phyloP scores from a whole-genome alignment of 169 alveolate species.

The Plasmodium relictum region DNA sequence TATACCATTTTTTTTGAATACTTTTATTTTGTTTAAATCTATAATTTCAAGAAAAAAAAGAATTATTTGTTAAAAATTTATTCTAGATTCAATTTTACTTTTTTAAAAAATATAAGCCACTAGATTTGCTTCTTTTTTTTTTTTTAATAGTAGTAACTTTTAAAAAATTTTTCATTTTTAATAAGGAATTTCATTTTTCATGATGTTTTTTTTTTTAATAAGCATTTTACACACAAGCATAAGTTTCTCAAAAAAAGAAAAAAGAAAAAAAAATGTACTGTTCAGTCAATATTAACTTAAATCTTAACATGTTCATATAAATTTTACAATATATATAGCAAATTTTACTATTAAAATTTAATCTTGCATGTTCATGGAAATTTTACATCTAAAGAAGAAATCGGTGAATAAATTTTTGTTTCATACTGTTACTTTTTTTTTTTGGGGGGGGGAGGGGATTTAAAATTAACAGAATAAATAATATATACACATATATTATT shows the following conservation, averaged over 20 bases:
- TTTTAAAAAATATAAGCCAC: too few species aligned
- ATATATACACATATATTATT: slow-evolving; percentile 13
- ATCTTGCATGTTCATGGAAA: slow-evolving; percentile 4
- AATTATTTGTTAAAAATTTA: too few species aligned
- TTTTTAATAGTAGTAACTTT: too few species aligned
- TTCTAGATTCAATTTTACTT: too few species aligned
- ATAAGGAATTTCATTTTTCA: neutral
- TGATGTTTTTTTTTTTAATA: neutral
- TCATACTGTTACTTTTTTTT: neutral
- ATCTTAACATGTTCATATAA: neutral
- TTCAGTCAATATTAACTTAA: neutral
- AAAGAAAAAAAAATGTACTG: neutral
- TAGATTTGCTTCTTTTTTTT: too few species aligned
- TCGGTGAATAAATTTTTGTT: slow-evolving; percentile 1
- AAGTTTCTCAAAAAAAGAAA: neutral
- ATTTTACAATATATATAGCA: neutral
- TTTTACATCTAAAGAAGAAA: neutral
- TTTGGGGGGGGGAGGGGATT: neutral
- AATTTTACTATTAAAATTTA: neutral
- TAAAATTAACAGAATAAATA: neutral
- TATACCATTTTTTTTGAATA: too few species aligned
- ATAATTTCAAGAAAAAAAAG: too few species aligned
- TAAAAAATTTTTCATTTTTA: too few species aligned
- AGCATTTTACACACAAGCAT: neutral
- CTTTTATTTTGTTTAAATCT: too few species aligned